Evolutionary conservation across 2,329 filamentous ascomycete genomes (phyloP).

Genomic region (Hymenoscyphus occultus): DNA sequence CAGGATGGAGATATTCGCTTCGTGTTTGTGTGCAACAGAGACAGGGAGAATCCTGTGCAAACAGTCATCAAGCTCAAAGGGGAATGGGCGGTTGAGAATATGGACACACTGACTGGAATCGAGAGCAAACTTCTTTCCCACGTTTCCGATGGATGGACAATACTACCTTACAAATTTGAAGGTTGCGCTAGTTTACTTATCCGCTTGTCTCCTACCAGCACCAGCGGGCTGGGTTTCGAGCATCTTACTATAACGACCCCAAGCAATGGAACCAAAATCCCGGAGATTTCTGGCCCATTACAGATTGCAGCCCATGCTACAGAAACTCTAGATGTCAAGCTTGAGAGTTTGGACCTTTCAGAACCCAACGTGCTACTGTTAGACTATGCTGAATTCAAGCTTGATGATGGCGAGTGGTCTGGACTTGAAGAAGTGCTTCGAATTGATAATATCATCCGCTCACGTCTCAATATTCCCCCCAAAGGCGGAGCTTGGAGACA

Average conservation of each 20-base stretch:
- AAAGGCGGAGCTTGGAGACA: conserved; percentile 34
- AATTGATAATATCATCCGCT: conserved; percentile 35
- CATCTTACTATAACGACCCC: neutral
- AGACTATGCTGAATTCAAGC: conserved; percentile 33
- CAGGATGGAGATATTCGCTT: conserved; percentile 33
- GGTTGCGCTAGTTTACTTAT: conserved; percentile 35
- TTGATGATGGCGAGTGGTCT: conserved; percentile 28
- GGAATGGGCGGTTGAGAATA: conserved; percentile 29
- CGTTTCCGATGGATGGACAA: conserved; percentile 26
- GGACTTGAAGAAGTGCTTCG: conserved; percentile 29
- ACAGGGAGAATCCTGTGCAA: conserved; percentile 25
- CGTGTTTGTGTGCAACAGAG: conserved; percentile 36
- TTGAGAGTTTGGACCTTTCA: conserved; percentile 26
- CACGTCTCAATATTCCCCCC: conserved; percentile 26
- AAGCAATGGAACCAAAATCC: neutral
- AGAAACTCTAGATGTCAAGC: conserved; percentile 5
- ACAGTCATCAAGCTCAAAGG: conserved; percentile 31
- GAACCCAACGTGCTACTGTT: conserved; percentile 37
- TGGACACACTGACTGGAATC: conserved; percentile 34
- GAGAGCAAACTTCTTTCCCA: conserved; percentile 13
- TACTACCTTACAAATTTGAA: conserved; percentile 31
- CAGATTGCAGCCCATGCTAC: neutral
- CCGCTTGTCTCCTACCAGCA: conserved; percentile 21
- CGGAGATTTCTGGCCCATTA: neutral
- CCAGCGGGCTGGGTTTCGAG: neutral